Evolutionary conservation across 176 grass and related monocot genomes (phyloP), one percentile per base, ranked within the genome.

Genomic region (Rhipidocladum racemiflorum): DNA sequence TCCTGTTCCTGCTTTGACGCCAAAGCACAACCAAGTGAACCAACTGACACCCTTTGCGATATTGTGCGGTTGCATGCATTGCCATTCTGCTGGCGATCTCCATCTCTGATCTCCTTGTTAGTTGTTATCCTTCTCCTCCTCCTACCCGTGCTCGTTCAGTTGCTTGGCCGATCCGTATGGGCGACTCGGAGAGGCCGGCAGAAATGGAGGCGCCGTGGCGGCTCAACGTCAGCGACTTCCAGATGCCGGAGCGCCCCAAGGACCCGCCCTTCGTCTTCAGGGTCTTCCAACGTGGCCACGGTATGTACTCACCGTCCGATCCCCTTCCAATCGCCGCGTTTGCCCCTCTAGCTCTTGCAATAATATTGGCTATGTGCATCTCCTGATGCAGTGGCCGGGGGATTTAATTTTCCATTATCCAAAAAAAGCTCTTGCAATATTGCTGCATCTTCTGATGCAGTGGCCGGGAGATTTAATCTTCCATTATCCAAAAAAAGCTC

Each of bases 181-280:
- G 75, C 49, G 49, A 71, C 61, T 11, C 23, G 17, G 7, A 4
- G 34, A 39, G 48, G 23, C 32, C 20, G 3, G 70, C 28, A 48
- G 61, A 43, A 55, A 55, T n/a, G 51, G 51, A 59, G 71, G 61
- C 75, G 72, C 1, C 49, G 78, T 95, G 95, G 95, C 85, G 92
- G 68, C 90, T 98, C 66, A 83, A 75, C 56, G 80, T 83, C 34
- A 91, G 42, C 65, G 85, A 95, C 68, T 90, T 98, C 87, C 84
- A 50, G 12, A 54, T 98, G 84, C 92, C 90, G 79, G 92, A 95
- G 79, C 70, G 68, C 40, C 89, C 92, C 43, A 81, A 73, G 81
- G 85, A 80, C 7, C 88, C 84, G 42, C 92, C 86, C 9, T 78
- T 94, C 68, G 65, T 87, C 46, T n/a, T 64, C 45, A 80, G 81